A percentile compares a stretch with the other conserved stretches of the same genome.
Evolutionary conservation across 441 rosid species (phyloP).

Genomic region (Brassica balearica): DNA sequence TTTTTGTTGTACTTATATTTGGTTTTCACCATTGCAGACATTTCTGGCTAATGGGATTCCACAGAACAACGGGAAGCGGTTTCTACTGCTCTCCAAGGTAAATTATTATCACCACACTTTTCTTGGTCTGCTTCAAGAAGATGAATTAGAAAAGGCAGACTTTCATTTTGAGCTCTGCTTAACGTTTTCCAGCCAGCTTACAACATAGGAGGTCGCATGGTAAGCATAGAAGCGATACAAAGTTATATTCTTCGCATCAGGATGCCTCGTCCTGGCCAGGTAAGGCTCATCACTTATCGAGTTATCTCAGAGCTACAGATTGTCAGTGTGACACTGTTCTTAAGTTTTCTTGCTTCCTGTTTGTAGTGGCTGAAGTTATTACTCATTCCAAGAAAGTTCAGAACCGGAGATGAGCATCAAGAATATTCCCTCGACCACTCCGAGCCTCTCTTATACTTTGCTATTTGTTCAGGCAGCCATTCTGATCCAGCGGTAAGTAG

Average conservation of each 20-base stretch:
- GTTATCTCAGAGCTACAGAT: slow-evolving; percentile 18
- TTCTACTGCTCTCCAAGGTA: slow-evolving; percentile 79
- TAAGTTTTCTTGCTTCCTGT: background rate
- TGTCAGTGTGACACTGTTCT: slow-evolving; percentile 7
- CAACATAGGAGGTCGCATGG: slow-evolving; percentile 81
- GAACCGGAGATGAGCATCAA: slow-evolving; percentile 70
- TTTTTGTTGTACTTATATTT: background rate
- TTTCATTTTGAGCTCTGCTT: background rate
- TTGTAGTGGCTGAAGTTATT: slow-evolving; percentile 84
- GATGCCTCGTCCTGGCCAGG: slow-evolving; percentile 95
- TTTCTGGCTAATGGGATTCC: slow-evolving; percentile 87
- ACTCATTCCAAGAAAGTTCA: slow-evolving; percentile 73
- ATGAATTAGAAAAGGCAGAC: background rate
- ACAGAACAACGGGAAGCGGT: slow-evolving; percentile 77
- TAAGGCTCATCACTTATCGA: slow-evolving; percentile 27
- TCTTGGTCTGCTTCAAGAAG: background rate
- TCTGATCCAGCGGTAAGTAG: slow-evolving; percentile 89
- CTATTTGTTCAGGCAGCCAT: slow-evolving; percentile 87
- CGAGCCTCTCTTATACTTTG: slow-evolving; percentile 81
- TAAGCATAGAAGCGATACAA: slow-evolving; percentile 77
- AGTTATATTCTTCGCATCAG: slow-evolving; percentile 74
- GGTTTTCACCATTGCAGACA: slow-evolving; percentile 55
- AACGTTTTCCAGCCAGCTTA: slow-evolving; percentile 70
- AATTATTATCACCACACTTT: background rate
- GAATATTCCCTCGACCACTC: slow-evolving; percentile 69